These are phyloP conservation scores for Imleria badia DNA, from an alignment of 768 basidiomycete genomes.

Conservation along the genomic window DNA sequence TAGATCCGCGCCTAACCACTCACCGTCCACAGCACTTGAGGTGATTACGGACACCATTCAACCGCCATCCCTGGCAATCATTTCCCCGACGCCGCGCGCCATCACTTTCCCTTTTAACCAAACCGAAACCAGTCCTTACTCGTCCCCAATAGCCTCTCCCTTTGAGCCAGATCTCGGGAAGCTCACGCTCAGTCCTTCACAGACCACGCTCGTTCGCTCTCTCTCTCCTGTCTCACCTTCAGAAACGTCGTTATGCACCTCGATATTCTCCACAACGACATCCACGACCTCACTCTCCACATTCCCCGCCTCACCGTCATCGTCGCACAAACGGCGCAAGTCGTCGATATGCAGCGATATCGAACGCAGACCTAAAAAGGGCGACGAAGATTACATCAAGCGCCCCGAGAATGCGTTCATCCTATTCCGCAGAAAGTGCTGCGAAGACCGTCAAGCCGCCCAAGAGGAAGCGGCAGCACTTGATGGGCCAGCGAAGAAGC, in stretches of 20 bases:
- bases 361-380: constrained; percentile 57
- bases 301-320: constrained; percentile 32
- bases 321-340: constrained; percentile 52
- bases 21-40: constrained; percentile 57
- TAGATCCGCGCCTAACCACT: constrained; percentile 12
- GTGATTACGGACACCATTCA: constrained; percentile 65
- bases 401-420: constrained; percentile 85
- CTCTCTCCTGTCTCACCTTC: constrained; percentile 41
- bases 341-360: constrained; percentile 45
- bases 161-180: constrained; percentile 67
- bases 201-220: constrained; percentile 38
- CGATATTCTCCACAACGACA: constrained; percentile 41
- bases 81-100: constrained; percentile 62
- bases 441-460: constrained; percentile 64
- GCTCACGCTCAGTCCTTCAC: constrained; percentile 45
- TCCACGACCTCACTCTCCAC: constrained; percentile 34
- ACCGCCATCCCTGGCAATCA: constrained; percentile 53
- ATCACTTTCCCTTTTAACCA: constrained; percentile 42
- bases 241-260: constrained; percentile 39
- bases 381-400: constrained; percentile 82
- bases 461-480: constrained; percentile 44
- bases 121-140: constrained; percentile 54
- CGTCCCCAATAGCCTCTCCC: constrained; percentile 66
- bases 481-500: constrained; percentile 58
- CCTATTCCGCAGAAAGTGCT: constrained; percentile 77